phyloP scores from a whole-genome alignment of 176 grass and related monocot genomes.

The Rhynchospora tenuis region DNA sequence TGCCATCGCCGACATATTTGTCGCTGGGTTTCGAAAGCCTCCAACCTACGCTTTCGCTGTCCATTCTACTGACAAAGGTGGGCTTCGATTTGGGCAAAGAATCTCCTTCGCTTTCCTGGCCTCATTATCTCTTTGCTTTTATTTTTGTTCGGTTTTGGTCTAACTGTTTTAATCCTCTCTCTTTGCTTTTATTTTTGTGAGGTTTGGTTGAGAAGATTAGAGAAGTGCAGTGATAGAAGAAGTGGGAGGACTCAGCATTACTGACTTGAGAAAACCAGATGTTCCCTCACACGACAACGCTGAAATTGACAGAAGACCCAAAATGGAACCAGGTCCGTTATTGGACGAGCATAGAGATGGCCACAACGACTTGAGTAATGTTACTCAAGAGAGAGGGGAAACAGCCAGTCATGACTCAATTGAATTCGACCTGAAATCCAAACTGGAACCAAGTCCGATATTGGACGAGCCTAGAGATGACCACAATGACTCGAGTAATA shows the following conservation, averaged over 20 bases:
- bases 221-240: constrained; percentile 1
- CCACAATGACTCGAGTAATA: too few relatives aligned
- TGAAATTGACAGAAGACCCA: neutral
- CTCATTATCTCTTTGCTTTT: too few relatives aligned
- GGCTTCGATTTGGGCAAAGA: too few relatives aligned
- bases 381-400: neutral
- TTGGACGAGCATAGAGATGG: neutral
- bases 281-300: neutral
- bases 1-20: too few relatives aligned
- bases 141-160: too few relatives aligned
- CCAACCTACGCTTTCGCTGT: too few relatives aligned
- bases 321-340: neutral
- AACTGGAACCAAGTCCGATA: neutral
- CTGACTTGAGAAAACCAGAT: constrained; percentile 13
- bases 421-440: neutral
- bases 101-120: too few relatives aligned
- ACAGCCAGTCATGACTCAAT: neutral
- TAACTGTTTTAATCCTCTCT: too few relatives aligned
- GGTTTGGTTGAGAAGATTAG: neutral
- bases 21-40: too few relatives aligned
- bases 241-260: neutral
- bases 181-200: too few relatives aligned
- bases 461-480: too few relatives aligned
- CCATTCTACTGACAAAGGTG: too few relatives aligned
- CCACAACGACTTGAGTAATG: neutral